Evolutionary conservation across 2,329 filamentous ascomycete genomes (phyloP).

Genomic region (Coleophoma crateriformis): DNA sequence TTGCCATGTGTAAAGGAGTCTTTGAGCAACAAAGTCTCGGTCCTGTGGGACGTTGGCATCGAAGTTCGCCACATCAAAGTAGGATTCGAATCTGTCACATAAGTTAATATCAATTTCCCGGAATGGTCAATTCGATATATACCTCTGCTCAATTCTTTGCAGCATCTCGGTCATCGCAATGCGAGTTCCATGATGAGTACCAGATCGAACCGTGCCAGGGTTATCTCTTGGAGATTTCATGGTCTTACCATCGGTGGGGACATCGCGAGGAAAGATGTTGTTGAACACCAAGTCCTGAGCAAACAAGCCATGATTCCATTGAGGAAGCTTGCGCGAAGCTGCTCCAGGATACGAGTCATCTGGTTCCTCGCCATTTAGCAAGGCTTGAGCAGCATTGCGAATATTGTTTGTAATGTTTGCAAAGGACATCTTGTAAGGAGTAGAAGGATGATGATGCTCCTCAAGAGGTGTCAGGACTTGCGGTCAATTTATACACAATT

Average conservation of each 20-base stretch:
- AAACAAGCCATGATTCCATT: not conserved
- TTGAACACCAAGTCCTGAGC: not conserved
- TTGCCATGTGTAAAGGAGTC: constrained; percentile 1
- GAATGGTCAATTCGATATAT: not conserved
- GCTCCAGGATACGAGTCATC: not conserved
- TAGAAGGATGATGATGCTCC: too few relatives aligned
- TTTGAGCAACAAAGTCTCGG: not conserved
- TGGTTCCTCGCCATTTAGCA: too few relatives aligned
- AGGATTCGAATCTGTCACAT: not conserved
- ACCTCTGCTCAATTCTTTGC: not conserved
- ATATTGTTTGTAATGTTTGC: too few relatives aligned
- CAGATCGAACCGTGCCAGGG: not conserved
- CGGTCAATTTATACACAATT: too few relatives aligned
- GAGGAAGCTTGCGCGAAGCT: not conserved
- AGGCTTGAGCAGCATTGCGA: too few relatives aligned
- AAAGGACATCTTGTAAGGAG: too few relatives aligned
- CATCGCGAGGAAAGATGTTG: not conserved
- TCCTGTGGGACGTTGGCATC: not conserved
- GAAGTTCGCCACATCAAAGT: not conserved
- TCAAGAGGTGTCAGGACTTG: too few relatives aligned
- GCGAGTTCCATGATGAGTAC: not conserved
- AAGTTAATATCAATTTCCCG: too few relatives aligned
- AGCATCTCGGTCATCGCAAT: not conserved
- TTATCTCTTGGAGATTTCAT: not conserved
- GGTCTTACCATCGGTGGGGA: not conserved